Evolutionary conservation across 176 grass and related monocot genomes (phyloP).

Genomic region (Metroxylon sagu): DNA sequence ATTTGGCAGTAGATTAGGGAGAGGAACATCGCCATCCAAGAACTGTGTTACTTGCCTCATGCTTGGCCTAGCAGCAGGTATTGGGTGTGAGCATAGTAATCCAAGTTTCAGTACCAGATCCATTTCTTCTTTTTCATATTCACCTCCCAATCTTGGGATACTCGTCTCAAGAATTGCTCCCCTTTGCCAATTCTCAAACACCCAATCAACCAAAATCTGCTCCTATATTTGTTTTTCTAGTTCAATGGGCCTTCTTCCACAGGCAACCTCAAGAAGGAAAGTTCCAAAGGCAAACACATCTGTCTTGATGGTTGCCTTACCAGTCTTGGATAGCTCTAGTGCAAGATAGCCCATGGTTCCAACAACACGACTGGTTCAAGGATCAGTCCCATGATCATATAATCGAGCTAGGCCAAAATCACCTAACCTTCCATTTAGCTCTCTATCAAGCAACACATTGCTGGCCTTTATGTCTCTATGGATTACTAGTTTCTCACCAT

Average conservation of each 20-base stretch:
- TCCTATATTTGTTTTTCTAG: neutral
- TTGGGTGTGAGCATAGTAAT: conserved; percentile 26
- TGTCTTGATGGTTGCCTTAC: conserved; percentile 19
- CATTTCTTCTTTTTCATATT: neutral
- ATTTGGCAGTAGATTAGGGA: too few relatives aligned
- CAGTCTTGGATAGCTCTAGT: neutral
- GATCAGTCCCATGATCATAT: conserved; percentile 7
- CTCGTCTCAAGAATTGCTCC: neutral
- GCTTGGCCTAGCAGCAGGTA: conserved; percentile 13
- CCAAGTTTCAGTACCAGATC: conserved; percentile 2
- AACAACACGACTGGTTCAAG: neutral
- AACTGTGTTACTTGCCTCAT: too few relatives aligned
- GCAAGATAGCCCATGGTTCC: conserved; percentile 14
- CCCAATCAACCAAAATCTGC: conserved; percentile 4
- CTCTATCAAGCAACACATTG: conserved; percentile 2
- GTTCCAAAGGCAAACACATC: conserved; percentile 22
- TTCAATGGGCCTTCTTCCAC: conserved; percentile 9
- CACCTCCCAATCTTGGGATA: neutral
- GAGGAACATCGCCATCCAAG: too few relatives aligned
- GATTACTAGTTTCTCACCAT: conserved; percentile 21
- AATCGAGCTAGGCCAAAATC: conserved; percentile 12
- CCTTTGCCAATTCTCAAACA: neutral
- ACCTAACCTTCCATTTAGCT: conserved; percentile 3
- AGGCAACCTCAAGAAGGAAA: conserved; percentile 15
- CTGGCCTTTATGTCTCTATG: conserved; percentile 19